These are phyloP conservation scores for Pseudogymnoascus sp. DNA, from an alignment of 2,329 filamentous ascomycete genomes.

Conservation along the genomic window DNA sequence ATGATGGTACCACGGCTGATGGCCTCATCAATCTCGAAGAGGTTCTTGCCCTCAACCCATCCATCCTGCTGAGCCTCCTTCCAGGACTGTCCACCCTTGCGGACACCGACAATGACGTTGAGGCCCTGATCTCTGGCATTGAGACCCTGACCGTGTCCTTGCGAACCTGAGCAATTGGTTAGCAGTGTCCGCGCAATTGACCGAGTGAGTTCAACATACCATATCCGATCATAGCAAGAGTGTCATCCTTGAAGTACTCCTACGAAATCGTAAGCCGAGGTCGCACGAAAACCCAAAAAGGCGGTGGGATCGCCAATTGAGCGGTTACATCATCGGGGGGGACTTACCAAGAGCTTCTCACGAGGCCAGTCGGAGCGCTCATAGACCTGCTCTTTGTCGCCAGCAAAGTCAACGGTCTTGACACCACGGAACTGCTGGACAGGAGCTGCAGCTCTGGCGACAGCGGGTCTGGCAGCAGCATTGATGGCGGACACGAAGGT, in stretches of 20 bases:
- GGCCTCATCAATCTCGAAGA: slow-evolving; percentile 96
- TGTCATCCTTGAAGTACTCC: slow-evolving; percentile 99
- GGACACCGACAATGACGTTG: slow-evolving; percentile 97
- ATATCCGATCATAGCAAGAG: slow-evolving; percentile 97
- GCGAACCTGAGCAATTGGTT: slow-evolving; percentile 45
- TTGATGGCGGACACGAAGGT: slow-evolving; percentile 55
- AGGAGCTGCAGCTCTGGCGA: slow-evolving; percentile 39
- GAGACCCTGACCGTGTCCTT: slow-evolving; percentile 97
- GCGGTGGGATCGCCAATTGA: slow-evolving; percentile 2
- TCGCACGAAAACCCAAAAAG: slow-evolving; percentile 9
- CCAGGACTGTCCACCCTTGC: slow-evolving; percentile 97
- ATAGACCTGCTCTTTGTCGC: slow-evolving; percentile 88
- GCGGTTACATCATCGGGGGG: slow-evolving; percentile 16
- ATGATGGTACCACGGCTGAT: slow-evolving; percentile 88
- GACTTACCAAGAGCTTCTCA: slow-evolving; percentile 90
- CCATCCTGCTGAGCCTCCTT: slow-evolving; percentile 95
- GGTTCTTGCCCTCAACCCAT: slow-evolving; percentile 97
- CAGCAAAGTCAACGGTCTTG: slow-evolving; percentile 99
- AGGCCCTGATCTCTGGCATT: slow-evolving; percentile 99
- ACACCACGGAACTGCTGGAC: slow-evolving; percentile 66
- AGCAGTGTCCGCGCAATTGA: neutral
- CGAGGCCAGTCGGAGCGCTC: slow-evolving; percentile 98
- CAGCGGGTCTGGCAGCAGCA: slow-evolving; percentile 46
- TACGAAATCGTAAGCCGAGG: slow-evolving; percentile 33
- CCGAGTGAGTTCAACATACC: slow-evolving; percentile 35